Evolutionary conservation across 2,329 filamentous ascomycete genomes (phyloP), one percentile per base, ranked within the genome.

Genomic region (Aspergillus sp.): DNA sequence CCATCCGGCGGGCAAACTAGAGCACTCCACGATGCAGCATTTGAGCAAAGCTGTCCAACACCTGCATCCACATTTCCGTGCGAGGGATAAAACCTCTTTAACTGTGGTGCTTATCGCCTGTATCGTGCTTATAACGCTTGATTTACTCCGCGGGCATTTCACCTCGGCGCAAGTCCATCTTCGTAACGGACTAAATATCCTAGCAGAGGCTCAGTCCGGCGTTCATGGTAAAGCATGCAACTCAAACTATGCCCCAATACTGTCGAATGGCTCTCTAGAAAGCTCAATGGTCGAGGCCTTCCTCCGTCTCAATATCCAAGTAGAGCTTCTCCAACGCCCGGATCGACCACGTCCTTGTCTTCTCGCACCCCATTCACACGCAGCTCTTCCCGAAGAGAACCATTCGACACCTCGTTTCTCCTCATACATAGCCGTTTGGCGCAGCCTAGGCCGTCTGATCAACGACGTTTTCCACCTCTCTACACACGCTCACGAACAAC

Each of bases 21-120:
- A 75, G 42, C 67, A 65, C 12, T 74, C 74, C 24, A 68, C 70
- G 11, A 58, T 80, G 39, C 66, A 64, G 27, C 75, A 79, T 44
- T 65, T 80, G 49, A 75, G 66, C 57, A 73, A 75, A 46, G 74
- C 76, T 4, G 40, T 42, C 33, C 41, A 61, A 11, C 56, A 70
- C 47, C 62, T 80, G 5, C 70, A 70, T 34, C 61, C 54, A 5
- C 72, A 71, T 41, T 60, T 70, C 12, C 45, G 50, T 12, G 51
- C 46, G 17, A 63, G 56, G 17, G 64, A 66, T n/a, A 68, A 68
- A 20, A 54, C 65, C 11, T 72, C 72, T 2, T 47, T 72, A 0
- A 69, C 71, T 2, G 64, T 77, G n/a, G 68, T 72, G 2, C 65
- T 80, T n/a, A 74, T 79, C 33, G 68, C 72, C 1, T 80, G 77